These are phyloP conservation scores for Linnemannia schmuckeri DNA, from an alignment of 192 early-diverging fungal species.

Conservation along the genomic window DNA sequence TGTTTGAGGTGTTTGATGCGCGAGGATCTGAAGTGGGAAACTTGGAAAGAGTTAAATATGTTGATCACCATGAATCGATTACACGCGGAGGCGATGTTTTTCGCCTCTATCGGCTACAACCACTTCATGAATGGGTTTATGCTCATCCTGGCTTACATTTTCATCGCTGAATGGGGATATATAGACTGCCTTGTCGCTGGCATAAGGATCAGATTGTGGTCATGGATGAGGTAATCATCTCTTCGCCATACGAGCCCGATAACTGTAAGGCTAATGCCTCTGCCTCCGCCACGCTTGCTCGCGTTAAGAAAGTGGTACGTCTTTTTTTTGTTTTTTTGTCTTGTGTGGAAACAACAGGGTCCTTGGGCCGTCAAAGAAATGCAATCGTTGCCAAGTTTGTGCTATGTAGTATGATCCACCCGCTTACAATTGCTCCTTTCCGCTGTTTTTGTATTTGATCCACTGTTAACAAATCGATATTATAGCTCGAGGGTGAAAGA, in stretches of 20 bases:
- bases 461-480: not conserved
- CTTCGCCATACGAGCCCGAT: conserved; percentile 79
- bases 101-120: too few species aligned
- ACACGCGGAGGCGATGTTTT: not conserved
- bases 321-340: not conserved
- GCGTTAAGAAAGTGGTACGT: conserved; percentile 84
- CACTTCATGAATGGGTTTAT: not conserved
- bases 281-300: conserved; percentile 69
- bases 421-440: not conserved
- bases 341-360: not conserved
- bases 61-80: not conserved
- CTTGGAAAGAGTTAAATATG: not conserved
- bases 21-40: not conserved
- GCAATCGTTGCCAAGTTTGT: not conserved
- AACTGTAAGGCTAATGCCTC: conserved; percentile 73
- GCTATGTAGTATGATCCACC: not conserved
- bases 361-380: not conserved
- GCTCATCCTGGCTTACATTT: not conserved
- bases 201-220: conserved; percentile 79
- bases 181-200: conserved; percentile 85
- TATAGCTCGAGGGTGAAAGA: conserved; percentile 65
- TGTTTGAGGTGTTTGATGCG: not conserved
- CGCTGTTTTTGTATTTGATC: not conserved
- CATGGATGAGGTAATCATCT: conserved; percentile 83
- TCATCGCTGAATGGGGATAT: not conserved